Base-by-base conservation (phyloP, 129 eudicot species). In the Chrysanthemum seticuspe region DNA sequence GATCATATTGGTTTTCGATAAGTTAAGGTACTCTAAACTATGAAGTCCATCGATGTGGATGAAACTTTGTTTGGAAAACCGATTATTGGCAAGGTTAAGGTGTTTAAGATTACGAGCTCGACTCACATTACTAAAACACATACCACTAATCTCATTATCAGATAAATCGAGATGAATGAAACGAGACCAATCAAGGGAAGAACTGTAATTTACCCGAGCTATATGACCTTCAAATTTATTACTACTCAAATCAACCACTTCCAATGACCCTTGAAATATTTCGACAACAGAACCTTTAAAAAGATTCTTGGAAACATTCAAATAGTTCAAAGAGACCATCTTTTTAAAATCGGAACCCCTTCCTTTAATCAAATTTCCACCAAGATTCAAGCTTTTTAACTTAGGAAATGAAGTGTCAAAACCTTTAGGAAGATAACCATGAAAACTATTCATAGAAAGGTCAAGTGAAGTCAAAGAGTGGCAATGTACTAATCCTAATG, bases 201-300 rank as follows among this genome's bases (percentile, higher is more conserved):
- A 74, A 64, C 82, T 80, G 65, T 79, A 79, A 51, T 84, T 86
- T 66, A 88, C 88, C 87, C 81, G 82, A 59, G 79, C 80, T 71
- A 91, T 82, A 51, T 88, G 92, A 70, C 97, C 97, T 67, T 91
- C 85, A 83, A 91, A 91, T 15, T 84, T 88, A 62, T 91, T 91
- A 63, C 81, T 74, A 72, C 90, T 88, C 76, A 91, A 86, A 82
- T 88, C 97, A 76, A 91, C 53, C 74, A 91, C 91, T 74, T 88
- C 84, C 79, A 91, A 65, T 80, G 86, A 62, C 67, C 91, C 92
- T 57, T 81, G 73, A 54, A 91, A 88, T 21, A 88, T 59, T 63
- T 82, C 88, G 60, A 86, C 86, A 64, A 88, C 88, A 64, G 97
- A 86, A 70, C 96, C 97, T 85, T 80, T 77, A 61, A 91, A 88